These are phyloP conservation scores for Rugonectria rugulosa DNA, from an alignment of 2,329 filamentous ascomycete species.

Conservation along the genomic window DNA sequence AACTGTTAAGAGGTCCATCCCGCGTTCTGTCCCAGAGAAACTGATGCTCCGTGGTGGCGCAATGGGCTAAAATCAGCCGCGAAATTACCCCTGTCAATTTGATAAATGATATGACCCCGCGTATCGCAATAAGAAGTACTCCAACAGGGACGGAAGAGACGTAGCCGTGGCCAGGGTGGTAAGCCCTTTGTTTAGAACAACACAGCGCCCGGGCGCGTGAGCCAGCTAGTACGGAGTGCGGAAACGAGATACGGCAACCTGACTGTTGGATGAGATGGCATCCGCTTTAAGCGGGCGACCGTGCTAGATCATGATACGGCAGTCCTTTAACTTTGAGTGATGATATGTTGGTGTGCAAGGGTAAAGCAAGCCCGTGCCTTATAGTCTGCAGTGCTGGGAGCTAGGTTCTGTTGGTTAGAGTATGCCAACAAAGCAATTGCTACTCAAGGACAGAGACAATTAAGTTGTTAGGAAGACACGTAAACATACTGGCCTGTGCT, in stretches of 20 bases:
- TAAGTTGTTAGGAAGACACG: too few relatives aligned
- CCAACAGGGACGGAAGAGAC: slow-evolving; percentile 4
- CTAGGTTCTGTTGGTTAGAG: too few relatives aligned
- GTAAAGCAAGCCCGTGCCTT: slow-evolving; percentile 1
- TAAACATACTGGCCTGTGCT: too few relatives aligned
- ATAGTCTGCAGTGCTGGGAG: not conserved
- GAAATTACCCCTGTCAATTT: not conserved
- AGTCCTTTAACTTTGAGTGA: slow-evolving; percentile 21
- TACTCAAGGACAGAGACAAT: too few relatives aligned
- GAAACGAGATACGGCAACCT: slow-evolving; percentile 8
- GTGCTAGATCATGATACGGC: slow-evolving; percentile 26
- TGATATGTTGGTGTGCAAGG: not conserved
- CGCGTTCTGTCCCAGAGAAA: not conserved
- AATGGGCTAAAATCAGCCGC: not conserved
- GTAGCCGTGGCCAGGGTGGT: slow-evolving; percentile 2
- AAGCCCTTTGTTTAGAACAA: slow-evolving; percentile 28
- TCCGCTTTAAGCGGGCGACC: too few relatives aligned
- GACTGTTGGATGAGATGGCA: slow-evolving; percentile 9
- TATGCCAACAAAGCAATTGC: too few relatives aligned
- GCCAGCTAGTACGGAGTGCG: slow-evolving; percentile 1
- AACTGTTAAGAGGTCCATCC: not conserved
- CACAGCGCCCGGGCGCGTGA: slow-evolving; percentile 4
- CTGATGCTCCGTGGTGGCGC: not conserved
- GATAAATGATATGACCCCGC: not conserved
- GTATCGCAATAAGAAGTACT: too few relatives aligned